Conservation (phyloP, 352 stramenopile genomes). For the Globisporangium okanoganense region DNA sequence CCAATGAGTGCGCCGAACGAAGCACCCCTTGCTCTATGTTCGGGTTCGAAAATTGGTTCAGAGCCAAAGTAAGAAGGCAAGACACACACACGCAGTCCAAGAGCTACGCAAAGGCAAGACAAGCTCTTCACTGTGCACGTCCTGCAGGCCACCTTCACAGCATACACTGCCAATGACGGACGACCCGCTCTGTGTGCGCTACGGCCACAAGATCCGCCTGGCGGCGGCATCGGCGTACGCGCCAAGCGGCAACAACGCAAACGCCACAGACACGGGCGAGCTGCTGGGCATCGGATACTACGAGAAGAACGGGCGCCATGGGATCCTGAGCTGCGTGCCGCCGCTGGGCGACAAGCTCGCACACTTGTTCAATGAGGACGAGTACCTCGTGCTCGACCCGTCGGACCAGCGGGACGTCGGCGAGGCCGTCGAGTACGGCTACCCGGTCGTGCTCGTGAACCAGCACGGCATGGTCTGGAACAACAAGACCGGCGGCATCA, state of each 20-base stretch:
- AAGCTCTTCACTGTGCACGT: no score
- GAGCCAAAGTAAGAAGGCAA: not conserved
- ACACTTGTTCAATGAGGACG: conserved; percentile 78
- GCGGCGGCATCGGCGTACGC: conserved; percentile 53
- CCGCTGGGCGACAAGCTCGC: conserved; percentile 70
- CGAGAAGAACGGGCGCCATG: conserved; percentile 84
- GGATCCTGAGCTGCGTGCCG: conserved; percentile 77
- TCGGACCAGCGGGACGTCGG: conserved; percentile 30
- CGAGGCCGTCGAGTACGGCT: conserved; percentile 66
- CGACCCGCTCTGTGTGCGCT: conserved; percentile 41
- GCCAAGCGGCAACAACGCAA: not conserved
- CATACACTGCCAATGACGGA: no score
- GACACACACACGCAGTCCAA: not conserved
- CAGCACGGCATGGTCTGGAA: conserved; percentile 85
- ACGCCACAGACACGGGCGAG: not conserved
- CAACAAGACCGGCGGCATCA: conserved; percentile 88
- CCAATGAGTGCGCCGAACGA: not conserved
- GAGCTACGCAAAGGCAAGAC: not conserved
- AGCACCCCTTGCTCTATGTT: conserved; percentile 1
- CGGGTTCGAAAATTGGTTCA: conserved; percentile 10
- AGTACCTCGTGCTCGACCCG: conserved; percentile 77
- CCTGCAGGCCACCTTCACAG: not conserved
- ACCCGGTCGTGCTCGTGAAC: conserved; percentile 79
- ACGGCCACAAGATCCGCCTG: conserved; percentile 69
- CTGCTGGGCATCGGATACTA: conserved; percentile 74